phyloP scores from a whole-genome alignment of 1,284 basidiomycete species.

The Laetiporus sulphureus region DNA sequence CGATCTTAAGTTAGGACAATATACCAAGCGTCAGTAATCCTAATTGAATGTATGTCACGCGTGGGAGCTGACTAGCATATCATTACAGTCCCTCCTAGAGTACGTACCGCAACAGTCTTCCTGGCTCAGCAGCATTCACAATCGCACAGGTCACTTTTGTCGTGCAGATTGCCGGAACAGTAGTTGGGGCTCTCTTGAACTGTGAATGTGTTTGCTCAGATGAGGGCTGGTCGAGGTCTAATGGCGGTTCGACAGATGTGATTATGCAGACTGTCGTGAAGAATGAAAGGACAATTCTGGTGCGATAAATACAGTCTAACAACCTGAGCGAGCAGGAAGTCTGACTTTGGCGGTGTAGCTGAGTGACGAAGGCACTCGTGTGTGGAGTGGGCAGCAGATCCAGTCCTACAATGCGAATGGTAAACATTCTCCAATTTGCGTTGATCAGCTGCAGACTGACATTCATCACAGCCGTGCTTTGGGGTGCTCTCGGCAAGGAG shows the following conservation, averaged over 20 bases:
- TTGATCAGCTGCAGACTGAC: background rate
- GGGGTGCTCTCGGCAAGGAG: constrained; percentile 43
- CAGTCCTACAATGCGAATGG: constrained; percentile 39
- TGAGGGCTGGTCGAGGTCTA: background rate
- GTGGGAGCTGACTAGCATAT: background rate
- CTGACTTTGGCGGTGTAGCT: constrained; percentile 18
- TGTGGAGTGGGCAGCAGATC: constrained; percentile 44
- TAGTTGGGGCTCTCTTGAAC: constrained; percentile 31
- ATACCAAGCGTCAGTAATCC: constrained; percentile 46
- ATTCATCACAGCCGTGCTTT: constrained; percentile 34
- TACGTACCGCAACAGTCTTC: background rate
- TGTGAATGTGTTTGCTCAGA: constrained; percentile 6
- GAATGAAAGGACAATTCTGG: constrained; percentile 20
- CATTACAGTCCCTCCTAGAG: constrained; percentile 5
- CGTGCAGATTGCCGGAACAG: constrained; percentile 42
- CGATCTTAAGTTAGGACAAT: constrained; percentile 43
- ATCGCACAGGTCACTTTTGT: constrained; percentile 34
- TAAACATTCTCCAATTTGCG: constrained; percentile 13
- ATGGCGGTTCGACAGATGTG: constrained; percentile 8
- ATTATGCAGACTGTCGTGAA: constrained; percentile 23
- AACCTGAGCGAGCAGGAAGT: background rate
- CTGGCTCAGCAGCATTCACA: background rate
- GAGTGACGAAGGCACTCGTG: constrained; percentile 36
- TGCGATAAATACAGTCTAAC: background rate
- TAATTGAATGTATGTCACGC: background rate